Percentiles rank a stretch among this genome's conserved stretches.
These are phyloP conservation scores for Euptelea pleiosperma DNA, from an alignment of 164 flowering plant species.

Conservation along the genomic window DNA sequence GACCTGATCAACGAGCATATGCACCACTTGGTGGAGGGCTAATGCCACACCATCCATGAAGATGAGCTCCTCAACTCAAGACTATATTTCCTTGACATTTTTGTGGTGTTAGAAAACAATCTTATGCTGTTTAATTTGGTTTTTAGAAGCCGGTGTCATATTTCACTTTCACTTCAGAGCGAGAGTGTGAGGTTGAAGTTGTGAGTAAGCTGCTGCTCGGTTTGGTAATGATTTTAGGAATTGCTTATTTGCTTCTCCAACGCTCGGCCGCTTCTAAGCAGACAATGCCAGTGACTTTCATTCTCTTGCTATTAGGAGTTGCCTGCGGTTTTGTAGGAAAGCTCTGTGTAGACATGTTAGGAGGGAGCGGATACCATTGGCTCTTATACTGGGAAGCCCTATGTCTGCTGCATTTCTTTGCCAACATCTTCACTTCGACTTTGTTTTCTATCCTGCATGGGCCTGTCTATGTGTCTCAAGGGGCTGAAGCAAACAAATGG, in stretches of 20 bases:
- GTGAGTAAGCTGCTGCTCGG: conserved; percentile 73
- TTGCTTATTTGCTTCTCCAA: conserved; percentile 60
- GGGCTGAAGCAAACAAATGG: conserved; percentile 11
- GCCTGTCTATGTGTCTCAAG: conserved; percentile 39
- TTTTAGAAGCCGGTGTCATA: conserved; percentile 59
- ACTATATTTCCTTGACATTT: neutral
- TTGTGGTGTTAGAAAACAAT: neutral
- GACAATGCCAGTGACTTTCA: conserved; percentile 78
- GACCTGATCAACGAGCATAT: no score
- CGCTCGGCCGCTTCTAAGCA: conserved; percentile 56
- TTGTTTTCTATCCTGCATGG: conserved; percentile 63
- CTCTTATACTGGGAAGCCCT: conserved; percentile 68
- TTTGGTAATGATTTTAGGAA: conserved; percentile 45
- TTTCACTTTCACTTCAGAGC: conserved; percentile 50
- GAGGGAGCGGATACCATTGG: conserved; percentile 83
- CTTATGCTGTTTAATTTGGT: conserved; percentile 14
- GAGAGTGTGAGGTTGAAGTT: conserved; percentile 58
- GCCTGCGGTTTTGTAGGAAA: conserved; percentile 76
- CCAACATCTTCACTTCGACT: conserved; percentile 40
- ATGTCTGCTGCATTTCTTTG: conserved; percentile 67
- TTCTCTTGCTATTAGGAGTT: conserved; percentile 65
- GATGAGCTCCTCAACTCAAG: no score
- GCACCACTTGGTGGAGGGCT: no score
- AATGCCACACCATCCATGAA: no score
- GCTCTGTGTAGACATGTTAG: conserved; percentile 80